Evolutionary conservation across 2,329 filamentous ascomycete species (phyloP), one percentile per base, ranked within the genome.

Genomic region (Exophiala viscosa): DNA sequence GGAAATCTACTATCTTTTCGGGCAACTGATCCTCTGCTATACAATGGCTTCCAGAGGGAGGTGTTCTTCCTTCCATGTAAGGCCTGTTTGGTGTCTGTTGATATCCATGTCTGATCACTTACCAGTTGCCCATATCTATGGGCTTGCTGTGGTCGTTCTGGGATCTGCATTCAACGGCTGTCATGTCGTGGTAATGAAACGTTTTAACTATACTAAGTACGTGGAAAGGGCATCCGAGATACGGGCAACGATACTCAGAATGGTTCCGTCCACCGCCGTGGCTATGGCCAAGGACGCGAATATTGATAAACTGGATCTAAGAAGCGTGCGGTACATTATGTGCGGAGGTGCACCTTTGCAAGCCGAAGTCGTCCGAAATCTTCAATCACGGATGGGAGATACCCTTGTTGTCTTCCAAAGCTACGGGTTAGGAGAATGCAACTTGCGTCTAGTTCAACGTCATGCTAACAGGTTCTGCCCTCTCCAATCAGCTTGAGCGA

Each of bases 41-140:
- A 48, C 13, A 48, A 48, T 41, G 34, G 14, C 20, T 23, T 18
- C 7, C 14, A 41, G 2, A 23, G 46, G 31, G 46, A 48, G 38
- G 46, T 48, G n/a, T 48, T 48, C 18, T 48, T 40, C 18, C 14
- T 36, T 14, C 36, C 34, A 17, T 48, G 46, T 42, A 41, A 48
- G 46, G 17, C 10, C n/a, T 10, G 13, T 6, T 11, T 38, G 10
- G 9, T 13, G 32, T 28, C 17, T 15, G 20, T 20, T 7, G 10
- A 3, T 13, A 6, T 15, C 9, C 5, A 18, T 47, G 2, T 28
- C 15, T n/a, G n/a, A 15, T 28, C 11, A 32, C 20, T 11, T 33
- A 15, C 33, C 23, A 46, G 44, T 48, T 33, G 18, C 46, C n/a
- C 46, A 48, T 31, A 48, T 48, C 8, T 48, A 23, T 33, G 46